These are phyloP conservation scores for Diaporthe sp. DNA, from an alignment of 2,329 filamentous ascomycete species.

Conservation along the genomic window DNA sequence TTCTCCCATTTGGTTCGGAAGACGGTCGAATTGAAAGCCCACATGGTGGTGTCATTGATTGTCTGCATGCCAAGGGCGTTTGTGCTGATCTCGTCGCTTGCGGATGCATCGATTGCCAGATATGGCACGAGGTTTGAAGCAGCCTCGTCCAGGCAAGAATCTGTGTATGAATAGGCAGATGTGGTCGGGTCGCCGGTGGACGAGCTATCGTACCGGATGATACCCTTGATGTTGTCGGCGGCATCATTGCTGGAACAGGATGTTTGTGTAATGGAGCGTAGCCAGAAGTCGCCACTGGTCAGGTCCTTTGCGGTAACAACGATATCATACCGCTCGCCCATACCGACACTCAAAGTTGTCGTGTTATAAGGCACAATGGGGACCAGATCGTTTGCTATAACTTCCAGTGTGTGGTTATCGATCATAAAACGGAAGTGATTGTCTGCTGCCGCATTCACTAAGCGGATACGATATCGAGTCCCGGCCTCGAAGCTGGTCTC, in stretches of 20 bases:
- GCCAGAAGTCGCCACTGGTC: slow-evolving; percentile 54
- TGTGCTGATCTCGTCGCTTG: slow-evolving; percentile 42
- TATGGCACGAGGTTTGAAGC: slow-evolving; percentile 46
- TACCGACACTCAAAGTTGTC: slow-evolving; percentile 56
- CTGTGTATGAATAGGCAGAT: slow-evolving; percentile 25
- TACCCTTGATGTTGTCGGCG: slow-evolving; percentile 57
- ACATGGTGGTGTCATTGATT: slow-evolving; percentile 51
- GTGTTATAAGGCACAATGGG: slow-evolving; percentile 59
- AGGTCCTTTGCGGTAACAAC: slow-evolving; percentile 50
- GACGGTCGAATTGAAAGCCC: slow-evolving; percentile 59
- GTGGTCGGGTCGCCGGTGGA: slow-evolving; percentile 34
- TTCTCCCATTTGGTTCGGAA: slow-evolving; percentile 58
- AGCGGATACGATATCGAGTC: slow-evolving; percentile 48
- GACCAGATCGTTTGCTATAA: slow-evolving; percentile 60
- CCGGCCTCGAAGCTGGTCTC: slow-evolving; percentile 52
- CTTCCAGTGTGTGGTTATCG: slow-evolving; percentile 57
- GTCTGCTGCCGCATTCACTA: slow-evolving; percentile 27
- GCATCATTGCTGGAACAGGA: slow-evolving; percentile 54
- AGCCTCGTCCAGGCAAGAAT: slow-evolving; percentile 50
- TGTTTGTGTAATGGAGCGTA: slow-evolving; percentile 55
- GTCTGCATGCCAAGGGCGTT: slow-evolving; percentile 42
- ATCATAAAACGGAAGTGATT: slow-evolving; percentile 46
- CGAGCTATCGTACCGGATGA: slow-evolving; percentile 54
- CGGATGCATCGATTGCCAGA: slow-evolving; percentile 45
- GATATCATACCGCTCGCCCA: slow-evolving; percentile 60